Conservation (phyloP, 1,284 basidiomycete genomes). For the Sanghuangporus weigelae region DNA sequence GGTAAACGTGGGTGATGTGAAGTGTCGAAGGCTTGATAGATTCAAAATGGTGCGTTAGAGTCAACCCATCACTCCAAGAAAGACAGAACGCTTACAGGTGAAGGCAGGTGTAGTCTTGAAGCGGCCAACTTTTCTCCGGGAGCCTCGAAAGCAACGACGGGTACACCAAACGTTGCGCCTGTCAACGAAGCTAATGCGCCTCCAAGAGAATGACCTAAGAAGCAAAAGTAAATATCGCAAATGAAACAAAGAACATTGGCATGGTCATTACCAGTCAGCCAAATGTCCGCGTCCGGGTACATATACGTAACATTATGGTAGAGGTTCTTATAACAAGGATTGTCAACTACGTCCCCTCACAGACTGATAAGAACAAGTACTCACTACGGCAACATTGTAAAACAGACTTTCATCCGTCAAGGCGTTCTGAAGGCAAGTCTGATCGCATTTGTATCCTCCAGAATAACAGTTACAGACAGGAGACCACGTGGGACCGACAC, state of each 20-base stretch:
- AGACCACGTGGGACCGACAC: slow-evolving; percentile 81
- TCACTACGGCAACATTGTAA: slow-evolving; percentile 63
- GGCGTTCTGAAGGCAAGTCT: slow-evolving; percentile 68
- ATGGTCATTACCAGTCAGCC: slow-evolving; percentile 56
- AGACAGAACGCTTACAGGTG: slow-evolving; percentile 35
- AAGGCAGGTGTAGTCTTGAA: slow-evolving; percentile 70
- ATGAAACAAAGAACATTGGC: neutral
- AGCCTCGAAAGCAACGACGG: slow-evolving; percentile 79
- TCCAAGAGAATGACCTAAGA: slow-evolving; percentile 65
- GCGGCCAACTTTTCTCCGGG: slow-evolving; percentile 76
- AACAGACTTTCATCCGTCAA: slow-evolving; percentile 77
- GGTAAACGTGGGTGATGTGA: slow-evolving; percentile 66
- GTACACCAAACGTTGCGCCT: slow-evolving; percentile 79
- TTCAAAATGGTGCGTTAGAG: neutral
- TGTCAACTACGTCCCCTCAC: slow-evolving; percentile 26
- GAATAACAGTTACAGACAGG: slow-evolving; percentile 82
- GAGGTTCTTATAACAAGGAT: slow-evolving; percentile 79
- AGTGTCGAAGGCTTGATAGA: slow-evolving; percentile 42
- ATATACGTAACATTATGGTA: slow-evolving; percentile 83
- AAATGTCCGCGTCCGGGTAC: slow-evolving; percentile 91
- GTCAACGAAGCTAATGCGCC: slow-evolving; percentile 77
- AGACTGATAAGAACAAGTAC: slow-evolving; percentile 19
- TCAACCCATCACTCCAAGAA: neutral
- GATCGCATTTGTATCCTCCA: slow-evolving; percentile 64
- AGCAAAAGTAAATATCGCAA: neutral